Base-by-base conservation (phyloP, 148 eudicot genomes). In the Rheum nobile region DNA sequence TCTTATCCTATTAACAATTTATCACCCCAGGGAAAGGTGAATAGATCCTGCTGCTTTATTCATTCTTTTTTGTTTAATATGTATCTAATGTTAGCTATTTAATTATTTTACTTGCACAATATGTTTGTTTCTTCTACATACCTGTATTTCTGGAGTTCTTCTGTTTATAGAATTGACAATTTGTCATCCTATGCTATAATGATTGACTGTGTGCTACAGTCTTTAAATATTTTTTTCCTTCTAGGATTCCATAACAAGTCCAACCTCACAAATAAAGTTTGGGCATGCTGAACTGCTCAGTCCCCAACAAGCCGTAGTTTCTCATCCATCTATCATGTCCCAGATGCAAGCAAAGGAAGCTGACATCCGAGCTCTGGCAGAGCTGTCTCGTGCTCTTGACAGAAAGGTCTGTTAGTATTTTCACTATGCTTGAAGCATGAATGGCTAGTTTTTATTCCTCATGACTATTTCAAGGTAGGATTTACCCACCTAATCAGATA, bases 331-430 rank as follows among this genome's bases (percentile, higher is more conserved):
- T 83, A 43, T 77, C 72, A 70, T 80, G 48, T 79, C 93, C 75
- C 97, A 87, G 76, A 75, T 87, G 67, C 98, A 90, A 80, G 85
- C 96, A 34, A 95, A 90, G 81, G 99, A 92, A 77, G 97, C 97
- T 79, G 99, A 95, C 74, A 84, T 92, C 72, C 89, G 81, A 78
- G 99, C 97, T 81, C 80, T 95, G 79, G 93, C 96, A 75, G 93
- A 90, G 81, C 86, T 95, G 57, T 82, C 86, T 31, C 92, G 94
- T 76, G 91, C 91, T 76, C 96, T 95, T 39, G 97, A 90, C 75
- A 91, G 89, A 83, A 93, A 91, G 98, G 97, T 91, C 44, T 76
- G 65, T 59, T 12, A 71, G 52, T 57, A 39, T 26, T 47, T 12
- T 72, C 59, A 54, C 42, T 72, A 73, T 61, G 50, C 32, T 41